Conservation (phyloP, 2,329 filamentous ascomycete genomes). For the Zasmidium angulare region DNA sequence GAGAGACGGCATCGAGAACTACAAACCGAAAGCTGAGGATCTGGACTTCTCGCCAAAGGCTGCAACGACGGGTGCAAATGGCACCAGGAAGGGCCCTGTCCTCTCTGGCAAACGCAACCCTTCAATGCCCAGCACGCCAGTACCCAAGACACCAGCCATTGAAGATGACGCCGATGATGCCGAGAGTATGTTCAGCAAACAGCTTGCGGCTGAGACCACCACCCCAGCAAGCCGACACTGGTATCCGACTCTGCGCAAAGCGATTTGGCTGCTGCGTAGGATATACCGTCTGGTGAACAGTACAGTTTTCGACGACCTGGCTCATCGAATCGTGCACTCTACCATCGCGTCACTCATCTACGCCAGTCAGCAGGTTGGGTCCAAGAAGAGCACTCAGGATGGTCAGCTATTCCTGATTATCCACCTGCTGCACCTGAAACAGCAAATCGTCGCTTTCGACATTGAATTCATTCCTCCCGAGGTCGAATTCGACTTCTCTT, state of each 20-base stretch:
- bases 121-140: constrained; percentile 36
- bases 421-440: constrained; percentile 91
- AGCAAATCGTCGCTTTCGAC: constrained; percentile 92
- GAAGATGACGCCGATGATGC: constrained; percentile 57
- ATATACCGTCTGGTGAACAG: constrained; percentile 71
- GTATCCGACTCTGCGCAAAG: constrained; percentile 67
- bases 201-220: constrained; percentile 17
- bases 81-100: constrained; percentile 39
- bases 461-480: constrained; percentile 74
- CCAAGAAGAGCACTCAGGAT: constrained; percentile 66
- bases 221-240: constrained; percentile 41
- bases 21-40: constrained; percentile 64
- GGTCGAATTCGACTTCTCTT: constrained; percentile 66
- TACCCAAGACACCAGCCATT: constrained; percentile 52
- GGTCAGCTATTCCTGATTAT: constrained; percentile 90
- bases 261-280: constrained; percentile 66
- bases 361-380: constrained; percentile 66
- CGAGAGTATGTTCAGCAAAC: constrained; percentile 41
- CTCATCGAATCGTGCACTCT: constrained; percentile 82
- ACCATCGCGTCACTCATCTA: constrained; percentile 80
- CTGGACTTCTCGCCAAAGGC: constrained; percentile 59
- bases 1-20: constrained; percentile 66
- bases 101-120: constrained; percentile 52
- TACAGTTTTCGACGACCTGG: constrained; percentile 69
- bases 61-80: constrained; percentile 24